These are phyloP conservation scores for Anastatica hierochuntica DNA, from an alignment of 345 rosid species.

Conservation along the genomic window DNA sequence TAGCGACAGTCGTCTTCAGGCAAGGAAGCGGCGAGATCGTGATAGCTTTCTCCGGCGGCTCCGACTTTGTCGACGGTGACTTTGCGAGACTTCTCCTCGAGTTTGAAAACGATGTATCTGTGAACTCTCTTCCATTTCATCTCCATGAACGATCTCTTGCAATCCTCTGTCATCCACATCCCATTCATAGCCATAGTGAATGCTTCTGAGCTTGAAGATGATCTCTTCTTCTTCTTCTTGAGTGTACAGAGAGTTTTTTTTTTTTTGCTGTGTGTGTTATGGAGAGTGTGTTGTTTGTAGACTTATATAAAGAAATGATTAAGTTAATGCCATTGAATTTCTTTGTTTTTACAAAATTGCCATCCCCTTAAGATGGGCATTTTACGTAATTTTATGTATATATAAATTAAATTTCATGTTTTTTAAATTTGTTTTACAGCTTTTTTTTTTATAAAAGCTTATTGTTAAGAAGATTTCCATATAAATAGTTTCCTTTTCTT, in stretches of 20 bases:
- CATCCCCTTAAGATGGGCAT: too few species aligned
- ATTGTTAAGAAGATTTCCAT: not conserved
- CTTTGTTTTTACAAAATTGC: constrained; percentile 10
- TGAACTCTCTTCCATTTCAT: constrained; percentile 96
- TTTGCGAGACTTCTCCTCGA: constrained; percentile 72
- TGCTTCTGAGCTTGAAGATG: constrained; percentile 18
- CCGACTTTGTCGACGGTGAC: constrained; percentile 88
- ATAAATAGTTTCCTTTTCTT: not conserved
- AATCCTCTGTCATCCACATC: constrained; percentile 86
- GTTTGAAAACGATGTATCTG: constrained; percentile 80
- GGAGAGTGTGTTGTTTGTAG: constrained; percentile 3
- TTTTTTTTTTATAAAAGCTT: not conserved
- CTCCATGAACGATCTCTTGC: constrained; percentile 84
- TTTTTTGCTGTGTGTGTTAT: not conserved
- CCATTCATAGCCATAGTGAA: constrained; percentile 89
- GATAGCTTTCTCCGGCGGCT: constrained; percentile 65
- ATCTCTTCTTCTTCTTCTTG: constrained; percentile 2
- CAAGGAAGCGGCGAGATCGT: constrained; percentile 66
- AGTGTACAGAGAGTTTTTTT: not conserved
- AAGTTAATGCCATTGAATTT: not conserved
- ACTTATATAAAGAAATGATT: constrained; percentile 12
- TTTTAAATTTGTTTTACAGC: not conserved
- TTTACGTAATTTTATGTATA: not conserved
- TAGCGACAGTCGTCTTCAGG: constrained; percentile 86
- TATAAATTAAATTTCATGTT: not conserved